phyloP scores from a whole-genome alignment of 495 filamentous ascomycete genomes.

The Echria macrotheca region DNA sequence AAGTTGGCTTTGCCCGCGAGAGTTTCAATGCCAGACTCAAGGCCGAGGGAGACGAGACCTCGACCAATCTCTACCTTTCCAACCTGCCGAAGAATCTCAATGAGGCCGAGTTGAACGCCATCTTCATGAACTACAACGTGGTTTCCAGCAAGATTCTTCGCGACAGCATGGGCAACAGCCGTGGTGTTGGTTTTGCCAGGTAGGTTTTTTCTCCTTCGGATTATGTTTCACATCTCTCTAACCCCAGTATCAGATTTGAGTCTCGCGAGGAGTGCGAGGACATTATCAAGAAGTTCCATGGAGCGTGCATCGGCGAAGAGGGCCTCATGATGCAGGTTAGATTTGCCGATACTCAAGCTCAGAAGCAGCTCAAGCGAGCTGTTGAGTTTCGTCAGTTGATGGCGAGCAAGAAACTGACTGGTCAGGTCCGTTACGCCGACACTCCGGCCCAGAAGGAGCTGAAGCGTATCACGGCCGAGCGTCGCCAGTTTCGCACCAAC shows the following conservation, averaged over 20 bases:
- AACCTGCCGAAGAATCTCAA: conserved; percentile 88
- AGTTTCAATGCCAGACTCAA: conserved; percentile 95
- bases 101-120: conserved; percentile 71
- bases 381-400: conserved; percentile 87
- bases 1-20: conserved; percentile 93
- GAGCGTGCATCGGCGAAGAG: conserved; percentile 61
- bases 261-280: conserved; percentile 79
- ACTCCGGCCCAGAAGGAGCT: conserved; percentile 93
- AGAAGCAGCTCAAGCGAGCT: conserved; percentile 91
- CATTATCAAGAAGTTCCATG: conserved; percentile 78
- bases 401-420: conserved; percentile 58
- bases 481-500: conserved; percentile 85
- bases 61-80: conserved; percentile 95
- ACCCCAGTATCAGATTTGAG: conserved; percentile 61
- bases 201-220: conserved; percentile 37
- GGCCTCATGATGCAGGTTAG: conserved; percentile 82
- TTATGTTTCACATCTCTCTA: conserved; percentile 12
- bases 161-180: conserved; percentile 81
- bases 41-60: conserved; percentile 74
- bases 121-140: conserved; percentile 78
- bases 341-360: conserved; percentile 90
- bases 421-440: conserved; percentile 80
- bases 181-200: conserved; percentile 96
- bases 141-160: conserved; percentile 90
- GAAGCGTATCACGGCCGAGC: conserved; percentile 88